Conservation (phyloP, 805 yeast species). For the Maudiozyma saulgeensis region DNA sequence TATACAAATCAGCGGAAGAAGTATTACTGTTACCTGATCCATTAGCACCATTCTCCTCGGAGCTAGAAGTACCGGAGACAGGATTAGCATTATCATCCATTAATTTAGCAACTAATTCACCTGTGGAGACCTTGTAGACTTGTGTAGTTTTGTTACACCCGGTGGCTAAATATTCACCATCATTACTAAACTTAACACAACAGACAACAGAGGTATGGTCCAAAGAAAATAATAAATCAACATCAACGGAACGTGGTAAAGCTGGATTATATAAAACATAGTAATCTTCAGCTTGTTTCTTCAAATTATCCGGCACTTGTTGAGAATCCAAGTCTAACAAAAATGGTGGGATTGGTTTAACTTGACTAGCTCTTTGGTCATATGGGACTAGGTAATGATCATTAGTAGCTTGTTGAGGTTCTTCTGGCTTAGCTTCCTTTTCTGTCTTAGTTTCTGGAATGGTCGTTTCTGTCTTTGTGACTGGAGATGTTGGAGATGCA, state of each 20-base stretch:
- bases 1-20: conserved; percentile 69
- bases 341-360: conserved; percentile 70
- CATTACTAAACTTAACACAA: conserved; percentile 87
- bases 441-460: conserved; percentile 8
- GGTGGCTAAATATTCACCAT: conserved; percentile 91
- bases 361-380: conserved; percentile 39
- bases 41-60: background rate
- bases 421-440: background rate
- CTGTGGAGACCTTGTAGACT: conserved; percentile 85
- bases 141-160: conserved; percentile 96
- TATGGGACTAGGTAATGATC: conserved; percentile 31
- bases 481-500: background rate
- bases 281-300: conserved; percentile 77
- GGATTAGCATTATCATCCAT: conserved; percentile 51
- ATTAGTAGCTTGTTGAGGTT: background rate
- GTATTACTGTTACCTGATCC: conserved; percentile 19
- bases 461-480: background rate
- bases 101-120: conserved; percentile 77
- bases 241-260: conserved; percentile 65
- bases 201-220: conserved; percentile 95
- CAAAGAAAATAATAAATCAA: conserved; percentile 78
- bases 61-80: background rate
- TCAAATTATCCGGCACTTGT: conserved; percentile 67
- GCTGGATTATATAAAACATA: conserved; percentile 87
- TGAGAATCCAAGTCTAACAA: conserved; percentile 70